These are phyloP conservation scores for Suillus americanus DNA, from an alignment of 768 basidiomycete genomes.

Conservation along the genomic window DNA sequence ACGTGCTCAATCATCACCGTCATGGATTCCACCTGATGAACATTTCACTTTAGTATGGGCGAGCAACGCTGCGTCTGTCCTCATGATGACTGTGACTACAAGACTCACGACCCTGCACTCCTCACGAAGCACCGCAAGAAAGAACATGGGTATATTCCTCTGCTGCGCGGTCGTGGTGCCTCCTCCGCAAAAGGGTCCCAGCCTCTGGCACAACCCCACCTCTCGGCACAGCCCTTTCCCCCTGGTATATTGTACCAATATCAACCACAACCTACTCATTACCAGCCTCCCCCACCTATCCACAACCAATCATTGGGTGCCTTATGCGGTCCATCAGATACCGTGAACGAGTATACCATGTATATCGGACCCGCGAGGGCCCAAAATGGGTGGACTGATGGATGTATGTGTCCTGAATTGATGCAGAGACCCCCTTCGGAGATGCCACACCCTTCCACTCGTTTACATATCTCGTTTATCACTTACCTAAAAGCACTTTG, in stretches of 20 bases:
- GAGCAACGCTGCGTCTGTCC: slow-evolving; percentile 9
- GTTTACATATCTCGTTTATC: not conserved
- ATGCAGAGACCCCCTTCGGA: not conserved
- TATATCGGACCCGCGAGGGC: not conserved
- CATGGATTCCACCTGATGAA: too few species aligned
- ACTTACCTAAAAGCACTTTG: not conserved
- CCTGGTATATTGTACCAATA: too few species aligned
- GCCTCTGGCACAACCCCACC: not conserved
- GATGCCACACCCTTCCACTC: not conserved
- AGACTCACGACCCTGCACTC: slow-evolving; percentile 23
- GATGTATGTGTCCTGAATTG: not conserved
- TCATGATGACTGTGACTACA: slow-evolving; percentile 13
- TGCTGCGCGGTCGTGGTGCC: not conserved
- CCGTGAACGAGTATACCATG: not conserved
- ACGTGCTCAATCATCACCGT: too few species aligned
- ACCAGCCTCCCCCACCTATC: too few species aligned
- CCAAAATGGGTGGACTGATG: not conserved
- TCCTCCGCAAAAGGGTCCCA: not conserved
- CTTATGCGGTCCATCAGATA: not conserved
- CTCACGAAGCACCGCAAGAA: slow-evolving; percentile 24
- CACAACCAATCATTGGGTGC: not conserved
- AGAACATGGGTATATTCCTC: slow-evolving; percentile 23
- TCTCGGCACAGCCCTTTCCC: too few species aligned
- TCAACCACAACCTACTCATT: not conserved
- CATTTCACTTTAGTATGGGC: slow-evolving; percentile 18